Percentiles rank a stretch among this genome's conserved stretches.
These are phyloP conservation scores for Sphagnum contortum DNA, from an alignment of 225 moss, liverwort and hornwort genomes.

Conservation along the genomic window DNA sequence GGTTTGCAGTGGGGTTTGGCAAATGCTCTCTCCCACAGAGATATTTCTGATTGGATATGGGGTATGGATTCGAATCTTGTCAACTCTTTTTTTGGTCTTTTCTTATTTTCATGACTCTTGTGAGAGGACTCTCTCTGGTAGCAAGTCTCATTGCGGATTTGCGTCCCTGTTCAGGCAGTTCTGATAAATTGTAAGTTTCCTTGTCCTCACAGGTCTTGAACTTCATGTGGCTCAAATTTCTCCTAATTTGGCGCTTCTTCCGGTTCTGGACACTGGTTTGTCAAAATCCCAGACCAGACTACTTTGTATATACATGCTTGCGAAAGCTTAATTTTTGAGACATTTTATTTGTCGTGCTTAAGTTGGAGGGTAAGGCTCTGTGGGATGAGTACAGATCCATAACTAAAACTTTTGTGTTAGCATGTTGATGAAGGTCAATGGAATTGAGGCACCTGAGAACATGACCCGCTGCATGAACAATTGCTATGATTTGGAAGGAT, in stretches of 20 bases:
- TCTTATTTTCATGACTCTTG: neutral
- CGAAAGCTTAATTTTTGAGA: no score
- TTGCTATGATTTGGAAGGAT: constrained; percentile 92
- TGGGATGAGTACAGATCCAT: no score
- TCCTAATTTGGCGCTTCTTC: constrained; percentile 97
- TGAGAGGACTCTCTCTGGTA: neutral
- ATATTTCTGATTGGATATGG: constrained; percentile 91
- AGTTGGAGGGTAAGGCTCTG: no score
- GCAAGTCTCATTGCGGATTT: neutral
- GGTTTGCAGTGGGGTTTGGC: constrained; percentile 83
- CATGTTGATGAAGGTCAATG: constrained; percentile 52
- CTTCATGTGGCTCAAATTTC: constrained; percentile 99
- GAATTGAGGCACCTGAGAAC: constrained; percentile 92
- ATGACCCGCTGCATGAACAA: constrained; percentile 94
- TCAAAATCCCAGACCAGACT: no score
- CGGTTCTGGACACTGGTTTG: constrained; percentile 93
- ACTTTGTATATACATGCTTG: no score
- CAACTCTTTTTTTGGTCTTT: neutral
- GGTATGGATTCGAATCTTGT: constrained; percentile 28
- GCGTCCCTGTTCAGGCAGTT: neutral
- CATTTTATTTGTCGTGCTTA: no score
- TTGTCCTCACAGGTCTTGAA: constrained; percentile 66
- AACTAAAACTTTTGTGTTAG: no score
- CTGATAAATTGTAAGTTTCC: neutral
- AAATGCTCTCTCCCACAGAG: constrained; percentile 74